phyloP scores from a whole-genome alignment of 2,329 filamentous ascomycete species.

The Hymenoscyphus fructigenus region DNA sequence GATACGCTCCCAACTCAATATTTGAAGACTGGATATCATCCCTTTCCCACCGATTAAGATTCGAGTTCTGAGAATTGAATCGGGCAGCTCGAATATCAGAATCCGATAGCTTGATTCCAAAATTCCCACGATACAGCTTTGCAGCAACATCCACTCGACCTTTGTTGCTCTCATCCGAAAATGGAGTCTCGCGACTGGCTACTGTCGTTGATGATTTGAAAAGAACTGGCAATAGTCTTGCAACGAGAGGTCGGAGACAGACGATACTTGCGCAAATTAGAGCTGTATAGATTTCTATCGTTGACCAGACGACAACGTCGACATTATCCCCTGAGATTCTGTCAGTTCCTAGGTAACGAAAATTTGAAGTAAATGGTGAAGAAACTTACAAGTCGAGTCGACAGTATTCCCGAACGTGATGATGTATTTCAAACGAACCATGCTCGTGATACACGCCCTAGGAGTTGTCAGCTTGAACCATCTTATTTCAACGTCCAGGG shows the following conservation, averaged over 20 bases:
- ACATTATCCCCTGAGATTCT: neutral
- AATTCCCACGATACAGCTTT: neutral
- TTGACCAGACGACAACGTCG: slow-evolving; percentile 20
- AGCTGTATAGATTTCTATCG: slow-evolving; percentile 25
- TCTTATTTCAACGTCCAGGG: neutral
- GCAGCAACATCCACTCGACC: neutral
- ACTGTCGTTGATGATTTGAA: slow-evolving; percentile 14
- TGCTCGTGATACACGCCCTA: slow-evolving; percentile 50
- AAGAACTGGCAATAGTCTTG: slow-evolving; percentile 15
- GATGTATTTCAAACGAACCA: slow-evolving; percentile 64
- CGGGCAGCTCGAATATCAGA: neutral
- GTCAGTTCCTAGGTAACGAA: neutral
- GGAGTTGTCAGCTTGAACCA: slow-evolving; percentile 8
- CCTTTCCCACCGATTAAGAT: neutral
- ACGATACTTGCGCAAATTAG: slow-evolving; percentile 28
- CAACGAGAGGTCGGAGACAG: slow-evolving; percentile 23
- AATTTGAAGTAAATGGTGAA: neutral
- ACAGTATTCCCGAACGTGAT: slow-evolving; percentile 33
- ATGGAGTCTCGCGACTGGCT: neutral
- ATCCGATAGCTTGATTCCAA: neutral
- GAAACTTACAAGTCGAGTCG: slow-evolving; percentile 25
- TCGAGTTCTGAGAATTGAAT: neutral
- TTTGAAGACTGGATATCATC: neutral
- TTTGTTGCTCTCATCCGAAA: neutral
- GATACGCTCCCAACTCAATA: neutral